Evolutionary conservation across 805 yeast genomes (phyloP).

Genomic region (Nadsonia fulvescens): DNA sequence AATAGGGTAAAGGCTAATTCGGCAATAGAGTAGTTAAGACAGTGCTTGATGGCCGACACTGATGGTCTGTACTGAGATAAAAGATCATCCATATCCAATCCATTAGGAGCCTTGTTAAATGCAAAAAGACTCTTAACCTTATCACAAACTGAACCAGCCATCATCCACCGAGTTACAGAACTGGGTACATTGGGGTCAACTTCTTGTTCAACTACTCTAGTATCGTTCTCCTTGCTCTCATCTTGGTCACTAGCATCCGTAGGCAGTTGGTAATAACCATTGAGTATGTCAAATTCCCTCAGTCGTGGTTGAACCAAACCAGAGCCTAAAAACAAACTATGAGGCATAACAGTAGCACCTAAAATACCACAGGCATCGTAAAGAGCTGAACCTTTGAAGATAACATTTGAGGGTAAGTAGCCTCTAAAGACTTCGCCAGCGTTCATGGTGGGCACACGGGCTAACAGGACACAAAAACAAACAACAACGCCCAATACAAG

Average conservation of each 20-base stretch:
- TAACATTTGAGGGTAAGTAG: slow-evolving; percentile 33
- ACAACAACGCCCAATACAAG: slow-evolving; percentile 69
- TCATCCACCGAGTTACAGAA: too few relatives aligned
- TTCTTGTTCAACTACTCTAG: too few relatives aligned
- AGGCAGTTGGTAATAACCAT: slow-evolving; percentile 33
- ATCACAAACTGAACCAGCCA: too few relatives aligned
- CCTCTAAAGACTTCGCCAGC: slow-evolving; percentile 53
- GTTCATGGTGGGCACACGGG: slow-evolving; percentile 37
- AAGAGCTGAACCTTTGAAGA: slow-evolving; percentile 46
- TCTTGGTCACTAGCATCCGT: slow-evolving; percentile 7
- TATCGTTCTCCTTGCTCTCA: slow-evolving; percentile 15
- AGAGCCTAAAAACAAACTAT: slow-evolving; percentile 70
- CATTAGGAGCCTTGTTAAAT: slow-evolving; percentile 11
- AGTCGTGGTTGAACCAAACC: slow-evolving; percentile 78
- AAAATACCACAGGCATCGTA: slow-evolving; percentile 69
- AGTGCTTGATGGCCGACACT: slow-evolving; percentile 58
- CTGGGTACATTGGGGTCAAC: too few relatives aligned
- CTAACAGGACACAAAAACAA: slow-evolving; percentile 67
- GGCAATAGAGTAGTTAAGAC: slow-evolving; percentile 67
- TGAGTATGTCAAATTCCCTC: slow-evolving; percentile 53
- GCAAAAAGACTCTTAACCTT: too few relatives aligned
- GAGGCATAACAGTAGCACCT: slow-evolving; percentile 95
- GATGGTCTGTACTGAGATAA: slow-evolving; percentile 41
- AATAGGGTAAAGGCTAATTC: slow-evolving; percentile 70
- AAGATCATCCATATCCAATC: slow-evolving; percentile 1